Evolutionary conservation across 768 basidiomycete genomes (phyloP), one percentile per base, ranked within the genome.

Genomic region (Sarcomyxa edulis): DNA sequence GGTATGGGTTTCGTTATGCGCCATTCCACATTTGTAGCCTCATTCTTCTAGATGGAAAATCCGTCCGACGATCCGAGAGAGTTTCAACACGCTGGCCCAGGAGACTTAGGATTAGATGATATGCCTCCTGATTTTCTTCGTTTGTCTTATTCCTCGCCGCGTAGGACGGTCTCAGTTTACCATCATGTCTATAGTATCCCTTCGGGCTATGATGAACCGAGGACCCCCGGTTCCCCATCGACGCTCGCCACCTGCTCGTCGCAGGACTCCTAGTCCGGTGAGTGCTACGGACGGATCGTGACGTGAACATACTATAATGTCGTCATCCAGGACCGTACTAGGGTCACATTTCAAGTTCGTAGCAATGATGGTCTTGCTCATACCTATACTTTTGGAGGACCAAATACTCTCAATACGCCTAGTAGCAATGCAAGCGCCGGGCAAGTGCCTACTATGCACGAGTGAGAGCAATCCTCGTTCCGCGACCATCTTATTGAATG

Each of bases 31-130:
- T 26, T 25, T 27, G 34, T 25, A 27, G 21, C 32, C 27, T 21
- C 26, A 31, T 25, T 39, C 38, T 35, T 48, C 37, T 30, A 90
- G 87, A 78, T 90, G 53, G 87, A 90, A 56, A 73, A 85, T 56
- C 65, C 78, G 16, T 52, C 61, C 35, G 83, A 90, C 51, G 85
- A 90, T 63, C 88, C 88, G 21, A 81, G 88, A 32, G 61, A 70
- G 27, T 87, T 83, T 53, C 70, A 72, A 25, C 60, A 60, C 37
- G 60, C 50, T 29, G 55, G 38, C 18, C 59, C 52, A 29, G 58
- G 48, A 20, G 61, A 58, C 37, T 49, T 55, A 26, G 58, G 45
- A 24, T 41, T 37, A 14, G 54, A 59, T 7, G 56, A 49, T n/a
- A 6, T 62, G 6, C 65, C 70, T 2, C 61, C 63, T 15, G 62